Evolutionary conservation across 768 basidiomycete species (phyloP).

Genomic region (Russula vinacea): DNA sequence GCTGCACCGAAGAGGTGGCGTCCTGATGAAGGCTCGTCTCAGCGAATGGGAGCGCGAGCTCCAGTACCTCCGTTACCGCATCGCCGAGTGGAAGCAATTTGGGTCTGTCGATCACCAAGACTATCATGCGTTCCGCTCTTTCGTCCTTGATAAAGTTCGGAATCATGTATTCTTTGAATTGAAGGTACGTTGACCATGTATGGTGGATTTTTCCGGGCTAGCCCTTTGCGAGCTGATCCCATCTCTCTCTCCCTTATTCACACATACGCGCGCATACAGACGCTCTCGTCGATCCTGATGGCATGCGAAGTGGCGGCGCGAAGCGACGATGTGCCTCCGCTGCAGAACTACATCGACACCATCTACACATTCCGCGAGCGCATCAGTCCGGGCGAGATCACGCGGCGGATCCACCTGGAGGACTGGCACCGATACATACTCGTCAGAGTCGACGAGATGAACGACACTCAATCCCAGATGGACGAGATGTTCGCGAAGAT

Average conservation of each 20-base stretch:
- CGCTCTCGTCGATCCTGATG: conserved; percentile 25
- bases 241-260: neutral
- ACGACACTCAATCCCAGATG: conserved; percentile 18
- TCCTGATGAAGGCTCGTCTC: conserved; percentile 25
- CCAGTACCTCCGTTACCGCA: conserved; percentile 28
- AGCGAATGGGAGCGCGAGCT: conserved; percentile 29
- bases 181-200: conserved; percentile 13
- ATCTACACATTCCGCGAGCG: conserved; percentile 25
- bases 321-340: conserved; percentile 25
- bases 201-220: neutral
- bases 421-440: conserved; percentile 20
- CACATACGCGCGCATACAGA: conserved; percentile 19
- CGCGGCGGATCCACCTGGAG: conserved; percentile 24
- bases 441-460: neutral
- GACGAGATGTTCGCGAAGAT: conserved; percentile 25
- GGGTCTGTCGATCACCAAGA: conserved; percentile 24
- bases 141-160: conserved; percentile 22
- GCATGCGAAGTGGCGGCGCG: conserved; percentile 23
- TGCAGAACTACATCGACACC: conserved; percentile 1
- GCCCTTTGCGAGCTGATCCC: neutral
- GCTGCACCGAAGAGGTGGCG: conserved; percentile 25
- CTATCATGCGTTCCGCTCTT: conserved; percentile 25
- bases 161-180: conserved; percentile 27
- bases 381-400: conserved; percentile 27
- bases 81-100: conserved; percentile 29